phyloP scores from a whole-genome alignment of 163 green algal genomes.

The Chlorella variabilis region DNA sequence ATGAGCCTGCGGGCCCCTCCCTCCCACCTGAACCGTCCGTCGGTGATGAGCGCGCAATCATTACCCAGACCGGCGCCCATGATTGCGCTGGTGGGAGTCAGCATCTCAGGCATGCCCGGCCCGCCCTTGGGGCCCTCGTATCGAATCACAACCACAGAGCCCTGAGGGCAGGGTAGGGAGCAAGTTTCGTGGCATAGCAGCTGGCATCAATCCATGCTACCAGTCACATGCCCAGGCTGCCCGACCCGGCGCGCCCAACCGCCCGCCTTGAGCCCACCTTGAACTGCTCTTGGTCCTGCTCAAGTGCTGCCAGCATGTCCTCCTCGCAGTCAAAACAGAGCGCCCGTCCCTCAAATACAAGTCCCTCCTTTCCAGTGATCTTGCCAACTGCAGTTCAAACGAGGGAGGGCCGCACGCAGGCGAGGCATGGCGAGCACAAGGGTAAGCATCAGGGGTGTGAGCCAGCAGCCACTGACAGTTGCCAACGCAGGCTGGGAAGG shows the following conservation, averaged over 20 bases:
- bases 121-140: conserved; percentile 97
- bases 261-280: conserved; percentile 46
- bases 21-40: conserved; percentile 77
- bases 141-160: conserved; percentile 94
- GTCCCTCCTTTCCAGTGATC: conserved; percentile 99
- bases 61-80: conserved; percentile 98
- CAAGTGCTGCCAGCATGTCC: conserved; percentile 93
- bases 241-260: too few relatives aligned
- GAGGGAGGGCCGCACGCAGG: too few relatives aligned
- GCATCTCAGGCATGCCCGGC: conserved; percentile 99
- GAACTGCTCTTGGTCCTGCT: conserved; percentile 78
- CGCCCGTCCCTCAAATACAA: conserved; percentile 85
- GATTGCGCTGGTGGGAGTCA: conserved; percentile 96
- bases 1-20: too few relatives aligned
- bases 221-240: too few relatives aligned
- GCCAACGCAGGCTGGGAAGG: too few relatives aligned
- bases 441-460: too few relatives aligned
- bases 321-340: conserved; percentile 92
- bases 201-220: too few relatives aligned
- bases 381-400: conserved; percentile 92
- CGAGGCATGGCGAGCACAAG: too few relatives aligned
- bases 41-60: conserved; percentile 95
- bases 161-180: conserved; percentile 45
- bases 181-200: too few relatives aligned
- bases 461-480: too few relatives aligned